A percentile compares a stretch with the other conserved stretches of the same genome.
These are phyloP conservation scores for Candida nonsorbophila DNA, from an alignment of 805 yeast species.

Conservation along the genomic window DNA sequence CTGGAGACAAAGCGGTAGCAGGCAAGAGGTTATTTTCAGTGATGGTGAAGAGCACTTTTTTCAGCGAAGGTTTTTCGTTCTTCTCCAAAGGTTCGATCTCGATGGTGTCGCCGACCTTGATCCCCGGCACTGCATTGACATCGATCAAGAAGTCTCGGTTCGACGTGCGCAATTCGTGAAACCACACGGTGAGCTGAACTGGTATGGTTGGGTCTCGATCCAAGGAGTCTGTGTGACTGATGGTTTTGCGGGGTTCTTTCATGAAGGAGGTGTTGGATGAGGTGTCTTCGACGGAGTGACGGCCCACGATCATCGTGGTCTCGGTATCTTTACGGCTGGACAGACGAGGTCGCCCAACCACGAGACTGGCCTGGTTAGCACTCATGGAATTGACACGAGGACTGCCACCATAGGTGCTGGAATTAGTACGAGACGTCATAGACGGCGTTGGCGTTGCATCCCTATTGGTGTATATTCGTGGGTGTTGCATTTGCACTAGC, in stretches of 20 bases:
- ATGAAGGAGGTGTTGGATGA: too few species aligned
- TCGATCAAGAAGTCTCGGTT: slow-evolving; percentile 61
- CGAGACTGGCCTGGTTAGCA: slow-evolving; percentile 14
- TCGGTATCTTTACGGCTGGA: too few species aligned
- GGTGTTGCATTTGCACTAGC: slow-evolving; percentile 21
- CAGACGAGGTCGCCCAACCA: slow-evolving; percentile 12
- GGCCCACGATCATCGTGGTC: too few species aligned
- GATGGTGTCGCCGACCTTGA: slow-evolving; percentile 70
- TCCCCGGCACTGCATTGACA: slow-evolving; percentile 51
- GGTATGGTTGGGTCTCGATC: slow-evolving; percentile 16
- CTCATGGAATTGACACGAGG: slow-evolving; percentile 10
- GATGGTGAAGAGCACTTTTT: slow-evolving; percentile 12
- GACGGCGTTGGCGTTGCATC: slow-evolving; percentile 2
- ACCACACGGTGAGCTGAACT: slow-evolving; percentile 43
- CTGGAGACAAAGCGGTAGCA: slow-evolving; percentile 1
- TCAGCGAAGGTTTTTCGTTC: slow-evolving; percentile 4
- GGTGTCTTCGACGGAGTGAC: too few species aligned
- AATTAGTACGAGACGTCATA: slow-evolving; percentile 2
- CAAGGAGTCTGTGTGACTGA: not conserved
- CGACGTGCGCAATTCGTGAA: slow-evolving; percentile 66
- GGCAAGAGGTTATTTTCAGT: slow-evolving; percentile 11
- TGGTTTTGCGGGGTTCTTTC: too few species aligned
- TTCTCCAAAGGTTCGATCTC: slow-evolving; percentile 50
- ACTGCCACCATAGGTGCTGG: slow-evolving; percentile 1
- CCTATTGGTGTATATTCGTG: slow-evolving; percentile 14